Conservation (phyloP, 768 basidiomycete species). For the Hygrophorus pudorinus region DNA sequence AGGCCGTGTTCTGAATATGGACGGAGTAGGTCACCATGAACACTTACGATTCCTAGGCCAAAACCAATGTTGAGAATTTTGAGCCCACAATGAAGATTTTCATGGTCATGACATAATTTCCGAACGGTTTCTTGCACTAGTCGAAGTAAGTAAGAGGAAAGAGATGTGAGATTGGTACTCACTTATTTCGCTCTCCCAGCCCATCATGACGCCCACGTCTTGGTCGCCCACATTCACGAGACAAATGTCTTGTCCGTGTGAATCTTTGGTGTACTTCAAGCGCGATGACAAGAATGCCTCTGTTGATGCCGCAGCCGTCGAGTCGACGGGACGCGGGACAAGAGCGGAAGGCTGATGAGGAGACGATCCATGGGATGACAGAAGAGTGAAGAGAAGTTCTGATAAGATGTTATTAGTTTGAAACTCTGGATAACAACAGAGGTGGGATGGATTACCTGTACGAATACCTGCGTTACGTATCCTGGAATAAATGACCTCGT, state of each 20-base stretch:
- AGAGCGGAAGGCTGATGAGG: constrained; percentile 23
- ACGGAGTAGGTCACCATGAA: constrained; percentile 2
- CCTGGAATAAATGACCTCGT: constrained; percentile 57
- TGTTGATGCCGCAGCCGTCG: constrained; percentile 50
- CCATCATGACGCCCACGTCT: constrained; percentile 99
- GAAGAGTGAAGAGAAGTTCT: constrained; percentile 65
- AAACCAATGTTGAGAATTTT: constrained; percentile 88
- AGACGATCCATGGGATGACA: constrained; percentile 38
- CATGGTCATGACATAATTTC: constrained; percentile 45
- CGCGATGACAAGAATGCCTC: constrained; percentile 62
- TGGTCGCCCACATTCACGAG: constrained; percentile 53
- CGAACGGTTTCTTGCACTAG: constrained; percentile 65
- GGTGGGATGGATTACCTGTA: constrained; percentile 43
- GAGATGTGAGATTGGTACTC: neutral
- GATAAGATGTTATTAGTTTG: constrained; percentile 6
- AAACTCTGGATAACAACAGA: neutral
- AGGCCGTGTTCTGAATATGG: constrained; percentile 5
- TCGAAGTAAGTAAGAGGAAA: neutral
- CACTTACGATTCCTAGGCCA: constrained; percentile 79
- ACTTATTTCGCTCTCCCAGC: constrained; percentile 83
- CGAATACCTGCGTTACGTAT: constrained; percentile 93
- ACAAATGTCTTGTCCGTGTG: constrained; percentile 76
- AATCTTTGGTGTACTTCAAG: constrained; percentile 60
- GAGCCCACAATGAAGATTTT: constrained; percentile 33
- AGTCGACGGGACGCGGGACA: constrained; percentile 40